Evolutionary conservation across 2,329 filamentous ascomycete genomes (phyloP), one percentile per base, ranked within the genome.

Genomic region (Ilyonectria robusta): DNA sequence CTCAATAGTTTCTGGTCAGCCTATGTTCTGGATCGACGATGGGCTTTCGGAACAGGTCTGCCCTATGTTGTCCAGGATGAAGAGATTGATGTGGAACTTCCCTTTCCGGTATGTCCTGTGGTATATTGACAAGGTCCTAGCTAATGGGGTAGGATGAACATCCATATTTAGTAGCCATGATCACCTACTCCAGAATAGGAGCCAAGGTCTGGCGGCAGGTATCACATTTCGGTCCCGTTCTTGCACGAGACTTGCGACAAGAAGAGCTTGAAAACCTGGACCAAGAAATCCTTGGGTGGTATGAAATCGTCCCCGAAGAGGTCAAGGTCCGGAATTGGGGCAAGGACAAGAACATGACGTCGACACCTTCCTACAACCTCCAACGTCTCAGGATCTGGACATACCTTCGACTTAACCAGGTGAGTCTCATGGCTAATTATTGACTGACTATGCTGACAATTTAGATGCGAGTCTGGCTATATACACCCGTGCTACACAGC

Each of bases 11-110:
- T 97, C 79, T 98, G 94, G 95, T 90, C 92, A 1, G 90, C 94
- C 19, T 97, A 96, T 76, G 91, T 94, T 4, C 84, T 97, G 44
- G 95, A 97, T 78, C 87, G 94, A 44, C 87, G 94, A 57, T 97
- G 94, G 94, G 94, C 92, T 70, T 94, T 97, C 73, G 93, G 92
- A n/a, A 95, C 93, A 0, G 94, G 94, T 0, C 87, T 97, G 79
- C 94, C 94, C 0, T 97, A 94, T 81, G 91, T 93, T 2, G 85
- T 97, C 40, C 92, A 95, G 71, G 94, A 97, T 75, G 88, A 93
- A 17, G 94, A 97, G 76, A 93, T 97, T 67, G 94, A 97, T 75
- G 89, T 91, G 0, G 87, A 88, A 58, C 82, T 98, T 23, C 94
- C 93, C 2, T 91, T 93, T 75, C 94, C 94, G 31, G 94, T 97